Evolutionary conservation across 176 grass and related monocot genomes (phyloP), one percentile per base, ranked within the genome.

Genomic region (Oryza punctata): DNA sequence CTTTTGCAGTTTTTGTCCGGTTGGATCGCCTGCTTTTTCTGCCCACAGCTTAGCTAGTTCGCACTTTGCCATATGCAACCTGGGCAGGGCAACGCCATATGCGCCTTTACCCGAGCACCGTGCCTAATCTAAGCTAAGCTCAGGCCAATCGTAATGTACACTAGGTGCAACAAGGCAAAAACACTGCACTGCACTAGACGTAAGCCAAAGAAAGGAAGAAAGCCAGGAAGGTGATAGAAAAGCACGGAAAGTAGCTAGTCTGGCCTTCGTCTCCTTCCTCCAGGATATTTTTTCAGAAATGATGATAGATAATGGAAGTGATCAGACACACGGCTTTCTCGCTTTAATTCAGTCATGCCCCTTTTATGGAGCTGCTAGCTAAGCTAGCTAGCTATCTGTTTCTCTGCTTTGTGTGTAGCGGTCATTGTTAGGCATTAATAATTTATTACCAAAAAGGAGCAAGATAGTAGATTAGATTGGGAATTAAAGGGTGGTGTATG

Each of bases 261-360:
- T 7, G 13, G n/a, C 25, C 33, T 19, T 27, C 30, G 67, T 49
- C 23, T 26, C 33, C 45, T 23, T 72, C 69, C 7, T 29, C 3
- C 21, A 10, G 16, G 86, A 78, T 77, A 82, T 85, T 77, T 77
- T 77, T 81, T 44, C 40, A 16, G 60, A 15, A 41, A 30, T 30
- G n/a, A 43, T 7, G 81, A 12, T 28, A 29, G 29, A 27, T 57
- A 21, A 57, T 61, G 57, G 57, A 24, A 32, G 71, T 15, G 77
- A 85, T 85, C 37, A 76, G 82, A 21, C 77, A 43, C 77, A 54
- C 49, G 25, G 65, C 25, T 72, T 38, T 47, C 10, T 4, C 50
- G 18, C 63, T 35, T 65, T 57, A 21, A 57, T 57, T 81, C 60
- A 33, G 28, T 27, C 70, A 30, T 68, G 32, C 64, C 50, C 3